Conservation (phyloP, 2,329 filamentous ascomycete species). For the Hypoxylon sp. region DNA sequence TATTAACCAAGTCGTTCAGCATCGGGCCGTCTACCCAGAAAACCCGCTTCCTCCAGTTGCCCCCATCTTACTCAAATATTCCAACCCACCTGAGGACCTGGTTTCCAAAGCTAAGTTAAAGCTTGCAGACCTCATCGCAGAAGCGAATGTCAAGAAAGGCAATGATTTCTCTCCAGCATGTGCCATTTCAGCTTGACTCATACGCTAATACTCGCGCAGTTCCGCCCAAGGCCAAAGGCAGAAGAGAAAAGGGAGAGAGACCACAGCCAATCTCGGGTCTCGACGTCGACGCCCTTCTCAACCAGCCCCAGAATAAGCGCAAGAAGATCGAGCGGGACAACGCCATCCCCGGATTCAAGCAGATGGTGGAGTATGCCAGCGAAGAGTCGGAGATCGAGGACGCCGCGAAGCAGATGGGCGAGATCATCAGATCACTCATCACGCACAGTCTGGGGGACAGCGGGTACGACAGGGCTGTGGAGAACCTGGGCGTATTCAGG, state of each 20-base stretch:
- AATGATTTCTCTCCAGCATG: constrained; percentile 12
- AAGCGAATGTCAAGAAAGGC: constrained; percentile 86
- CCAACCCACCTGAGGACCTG: constrained; percentile 73
- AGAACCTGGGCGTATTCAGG: constrained; percentile 79
- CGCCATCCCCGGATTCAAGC: constrained; percentile 89
- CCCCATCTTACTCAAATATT: constrained; percentile 74
- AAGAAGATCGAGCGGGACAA: constrained; percentile 67
- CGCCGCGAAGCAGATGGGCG: constrained; percentile 76
- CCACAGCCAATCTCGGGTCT: constrained; percentile 89
- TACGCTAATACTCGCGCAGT: constrained; percentile 58
- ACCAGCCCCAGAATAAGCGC: constrained; percentile 43
- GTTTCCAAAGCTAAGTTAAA: constrained; percentile 62
- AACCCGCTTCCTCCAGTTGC: constrained; percentile 68
- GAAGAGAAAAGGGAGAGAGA: constrained; percentile 66
- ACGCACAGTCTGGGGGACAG: constrained; percentile 76
- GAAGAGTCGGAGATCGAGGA: constrained; percentile 69
- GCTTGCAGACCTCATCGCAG: constrained; percentile 71
- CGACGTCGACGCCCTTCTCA: constrained; percentile 81
- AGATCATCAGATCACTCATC: constrained; percentile 74
- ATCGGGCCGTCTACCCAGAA: constrained; percentile 78
- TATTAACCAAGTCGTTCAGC: constrained; percentile 83
- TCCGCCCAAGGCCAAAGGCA: constrained; percentile 79
- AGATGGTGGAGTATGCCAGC: constrained; percentile 69
- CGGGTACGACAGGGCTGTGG: constrained; percentile 76
- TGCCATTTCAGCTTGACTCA: constrained; percentile 34